Evolutionary conservation across 1,284 basidiomycete species (phyloP).

Genomic region (Ganoderma sp.): DNA sequence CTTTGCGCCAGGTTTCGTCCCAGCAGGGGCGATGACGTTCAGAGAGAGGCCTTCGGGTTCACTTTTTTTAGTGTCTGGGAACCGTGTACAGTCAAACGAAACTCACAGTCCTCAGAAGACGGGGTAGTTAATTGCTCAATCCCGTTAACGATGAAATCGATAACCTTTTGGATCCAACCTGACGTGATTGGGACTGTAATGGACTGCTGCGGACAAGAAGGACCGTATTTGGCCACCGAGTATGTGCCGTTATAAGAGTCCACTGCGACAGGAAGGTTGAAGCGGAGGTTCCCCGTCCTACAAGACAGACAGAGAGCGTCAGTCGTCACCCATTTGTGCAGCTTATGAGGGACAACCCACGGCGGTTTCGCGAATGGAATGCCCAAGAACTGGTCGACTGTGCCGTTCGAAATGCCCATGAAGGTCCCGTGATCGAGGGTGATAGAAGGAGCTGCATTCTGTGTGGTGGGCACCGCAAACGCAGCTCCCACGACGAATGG

Average conservation of each 20-base stretch:
- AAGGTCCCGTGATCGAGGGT: slow-evolving; percentile 36
- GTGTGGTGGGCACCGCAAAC: slow-evolving; percentile 23
- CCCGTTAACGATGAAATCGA: too few species aligned
- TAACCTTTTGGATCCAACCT: too few species aligned
- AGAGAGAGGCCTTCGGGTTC: slow-evolving; percentile 17
- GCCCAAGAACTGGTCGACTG: slow-evolving; percentile 34
- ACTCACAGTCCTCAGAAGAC: slow-evolving; percentile 63
- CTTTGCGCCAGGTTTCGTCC: slow-evolving; percentile 24
- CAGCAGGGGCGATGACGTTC: slow-evolving; percentile 27
- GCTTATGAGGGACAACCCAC: slow-evolving; percentile 24
- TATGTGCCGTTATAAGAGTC: slow-evolving; percentile 41
- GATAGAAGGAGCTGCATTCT: slow-evolving; percentile 30
- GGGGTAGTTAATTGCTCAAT: too few species aligned
- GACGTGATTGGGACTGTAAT: slow-evolving; percentile 36
- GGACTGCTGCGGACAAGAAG: slow-evolving; percentile 46
- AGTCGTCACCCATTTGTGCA: neutral
- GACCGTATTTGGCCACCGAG: slow-evolving; percentile 39
- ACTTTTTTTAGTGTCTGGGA: slow-evolving; percentile 3
- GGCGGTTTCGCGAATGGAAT: slow-evolving; percentile 39
- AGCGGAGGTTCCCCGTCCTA: slow-evolving; percentile 38
- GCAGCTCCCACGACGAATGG: slow-evolving; percentile 11
- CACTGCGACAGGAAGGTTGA: slow-evolving; percentile 43
- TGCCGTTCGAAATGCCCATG: slow-evolving; percentile 31
- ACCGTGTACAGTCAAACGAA: neutral
- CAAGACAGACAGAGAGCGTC: neutral